Percentiles rank a stretch among this genome's conserved stretches.
These are phyloP conservation scores for Aureobasidium sp. DNA, from an alignment of 2,329 filamentous ascomycete genomes.

Conservation along the genomic window DNA sequence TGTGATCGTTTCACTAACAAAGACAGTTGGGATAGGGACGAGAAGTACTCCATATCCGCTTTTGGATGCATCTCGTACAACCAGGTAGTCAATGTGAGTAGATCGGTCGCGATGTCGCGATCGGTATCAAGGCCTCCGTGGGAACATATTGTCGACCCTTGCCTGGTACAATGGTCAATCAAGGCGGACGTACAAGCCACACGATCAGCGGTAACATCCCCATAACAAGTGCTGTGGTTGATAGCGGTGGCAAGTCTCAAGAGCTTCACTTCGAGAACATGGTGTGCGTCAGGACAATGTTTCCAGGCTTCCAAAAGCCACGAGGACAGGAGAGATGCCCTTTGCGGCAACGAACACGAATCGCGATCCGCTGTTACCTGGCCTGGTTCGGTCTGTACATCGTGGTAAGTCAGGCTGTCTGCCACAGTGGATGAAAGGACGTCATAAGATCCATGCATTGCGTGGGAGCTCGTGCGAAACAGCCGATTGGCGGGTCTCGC, in stretches of 20 bases:
- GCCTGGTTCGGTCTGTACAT: neutral
- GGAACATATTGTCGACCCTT: neutral
- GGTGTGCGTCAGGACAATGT: neutral
- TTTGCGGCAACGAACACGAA: neutral
- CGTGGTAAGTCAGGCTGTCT: neutral
- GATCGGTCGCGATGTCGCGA: neutral
- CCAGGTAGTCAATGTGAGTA: neutral
- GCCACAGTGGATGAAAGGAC: neutral
- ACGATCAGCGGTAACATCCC: neutral
- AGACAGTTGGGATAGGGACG: neutral
- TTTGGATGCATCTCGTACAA: neutral
- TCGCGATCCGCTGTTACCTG: neutral
- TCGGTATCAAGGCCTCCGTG: neutral
- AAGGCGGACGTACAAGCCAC: neutral
- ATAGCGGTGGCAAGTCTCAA: neutral
- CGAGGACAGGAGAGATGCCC: neutral
- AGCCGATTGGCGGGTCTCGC: neutral
- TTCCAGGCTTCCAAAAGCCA: neutral
- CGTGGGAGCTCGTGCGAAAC: neutral
- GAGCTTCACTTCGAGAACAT: neutral
- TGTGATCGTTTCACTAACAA: neutral
- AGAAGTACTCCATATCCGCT: neutral
- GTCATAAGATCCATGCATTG: neutral
- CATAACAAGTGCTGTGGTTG: neutral
- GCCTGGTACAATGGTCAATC: neutral